Conservation (phyloP, 2,329 filamentous ascomycete species). For the Macrophomina tecta region DNA sequence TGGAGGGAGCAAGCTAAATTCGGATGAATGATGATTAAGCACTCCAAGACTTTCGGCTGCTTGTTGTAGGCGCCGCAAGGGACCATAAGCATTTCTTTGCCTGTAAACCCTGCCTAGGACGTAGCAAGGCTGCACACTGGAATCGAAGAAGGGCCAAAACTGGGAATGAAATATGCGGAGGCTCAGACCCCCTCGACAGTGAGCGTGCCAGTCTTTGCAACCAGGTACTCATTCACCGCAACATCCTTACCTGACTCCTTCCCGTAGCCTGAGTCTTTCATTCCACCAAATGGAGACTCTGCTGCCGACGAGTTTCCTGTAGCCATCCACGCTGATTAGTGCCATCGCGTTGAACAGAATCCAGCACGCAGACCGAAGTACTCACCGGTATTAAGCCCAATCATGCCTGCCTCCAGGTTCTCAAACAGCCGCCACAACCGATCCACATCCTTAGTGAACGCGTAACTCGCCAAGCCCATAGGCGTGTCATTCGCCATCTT, state of each 20-base stretch:
- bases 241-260: conserved; percentile 72
- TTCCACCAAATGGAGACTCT: conserved; percentile 70
- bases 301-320: conserved; percentile 68
- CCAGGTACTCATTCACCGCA: conserved; percentile 66
- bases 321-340: background rate
- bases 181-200: conserved; percentile 56
- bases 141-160: too few species aligned
- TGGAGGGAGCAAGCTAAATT: too few species aligned
- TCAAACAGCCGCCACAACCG: conserved; percentile 70
- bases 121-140: too few species aligned
- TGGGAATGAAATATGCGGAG: too few species aligned
- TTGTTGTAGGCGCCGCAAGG: too few species aligned
- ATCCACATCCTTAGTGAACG: conserved; percentile 72
- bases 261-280: conserved; percentile 71
- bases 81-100: too few species aligned
- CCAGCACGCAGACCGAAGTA: background rate
- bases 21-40: too few species aligned
- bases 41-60: too few species aligned
- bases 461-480: conserved; percentile 71
- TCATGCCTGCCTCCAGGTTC: conserved; percentile 73
- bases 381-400: conserved; percentile 67
- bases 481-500: conserved; percentile 64
- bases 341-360: background rate
- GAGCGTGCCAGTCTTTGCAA: conserved; percentile 70
- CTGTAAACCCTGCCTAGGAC: too few species aligned